A percentile compares a stretch with the other conserved stretches of the same genome.
Evolutionary conservation across 2,329 filamentous ascomycete species (phyloP).

Genomic region (Biscogniauxia sp.): DNA sequence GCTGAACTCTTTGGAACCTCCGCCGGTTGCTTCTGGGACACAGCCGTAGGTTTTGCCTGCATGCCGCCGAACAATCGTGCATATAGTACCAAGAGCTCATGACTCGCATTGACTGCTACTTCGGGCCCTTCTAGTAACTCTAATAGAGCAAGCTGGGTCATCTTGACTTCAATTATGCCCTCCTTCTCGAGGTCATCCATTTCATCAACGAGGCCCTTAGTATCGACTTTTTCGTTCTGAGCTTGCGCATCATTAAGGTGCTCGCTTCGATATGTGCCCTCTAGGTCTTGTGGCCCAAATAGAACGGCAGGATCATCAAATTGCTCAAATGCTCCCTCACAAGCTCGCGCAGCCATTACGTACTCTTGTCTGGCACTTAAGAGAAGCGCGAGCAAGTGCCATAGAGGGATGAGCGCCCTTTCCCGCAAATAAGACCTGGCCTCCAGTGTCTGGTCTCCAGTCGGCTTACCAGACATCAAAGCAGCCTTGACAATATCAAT

Average conservation of each 20-base stretch:
- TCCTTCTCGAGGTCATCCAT: slow-evolving; percentile 85
- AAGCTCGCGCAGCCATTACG: slow-evolving; percentile 73
- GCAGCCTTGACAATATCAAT: slow-evolving; percentile 80
- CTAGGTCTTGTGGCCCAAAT: slow-evolving; percentile 60
- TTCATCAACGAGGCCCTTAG: slow-evolving; percentile 64
- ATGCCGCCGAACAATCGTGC: slow-evolving; percentile 69
- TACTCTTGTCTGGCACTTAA: slow-evolving; percentile 86
- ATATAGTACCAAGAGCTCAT: slow-evolving; percentile 81
- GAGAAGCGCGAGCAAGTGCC: slow-evolving; percentile 86
- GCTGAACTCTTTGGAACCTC: slow-evolving; percentile 66
- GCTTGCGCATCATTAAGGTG: slow-evolving; percentile 59
- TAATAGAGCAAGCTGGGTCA: slow-evolving; percentile 84
- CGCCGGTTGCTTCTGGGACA: slow-evolving; percentile 38
- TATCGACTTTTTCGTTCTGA: slow-evolving; percentile 31
- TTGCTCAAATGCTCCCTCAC: slow-evolving; percentile 88
- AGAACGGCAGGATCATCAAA: slow-evolving; percentile 71
- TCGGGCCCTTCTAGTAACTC: slow-evolving; percentile 82
- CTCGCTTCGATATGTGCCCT: slow-evolving; percentile 57
- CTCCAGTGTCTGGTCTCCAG: slow-evolving; percentile 42
- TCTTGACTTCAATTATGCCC: slow-evolving; percentile 87
- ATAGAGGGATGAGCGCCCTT: slow-evolving; percentile 70
- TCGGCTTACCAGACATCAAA: slow-evolving; percentile 58
- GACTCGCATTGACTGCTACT: slow-evolving; percentile 82
- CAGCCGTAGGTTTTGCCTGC: slow-evolving; percentile 38
- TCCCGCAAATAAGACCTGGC: slow-evolving; percentile 60